Percentiles rank a stretch among this genome's conserved stretches.
Conservation (phyloP, 176 grass and related monocot species). For the Pontederia paniculata region DNA sequence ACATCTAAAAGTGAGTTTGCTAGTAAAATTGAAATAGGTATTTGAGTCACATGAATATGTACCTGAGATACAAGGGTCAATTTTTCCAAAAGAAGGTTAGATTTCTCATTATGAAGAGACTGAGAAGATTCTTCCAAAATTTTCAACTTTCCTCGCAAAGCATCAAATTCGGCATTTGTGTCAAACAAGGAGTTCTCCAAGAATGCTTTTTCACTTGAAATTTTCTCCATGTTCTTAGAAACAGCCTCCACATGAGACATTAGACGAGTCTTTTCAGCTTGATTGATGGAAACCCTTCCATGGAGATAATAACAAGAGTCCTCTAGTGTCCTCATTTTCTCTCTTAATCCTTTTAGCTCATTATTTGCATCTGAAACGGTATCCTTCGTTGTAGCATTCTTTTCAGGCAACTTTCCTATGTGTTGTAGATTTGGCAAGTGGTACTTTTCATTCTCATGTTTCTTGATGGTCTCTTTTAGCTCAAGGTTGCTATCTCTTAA, state of each 20-base stretch:
- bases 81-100: conserved; percentile 52
- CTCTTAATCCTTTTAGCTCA: conserved; percentile 47
- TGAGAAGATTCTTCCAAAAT: conserved; percentile 43
- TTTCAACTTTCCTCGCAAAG: conserved; percentile 57
- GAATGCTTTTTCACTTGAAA: conserved; percentile 58
- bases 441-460: conserved; percentile 42
- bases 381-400: conserved; percentile 49
- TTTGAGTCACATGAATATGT: not conserved
- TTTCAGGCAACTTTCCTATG: conserved; percentile 55
- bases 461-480: conserved; percentile 66
- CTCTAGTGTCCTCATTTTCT: conserved; percentile 48
- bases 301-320: conserved; percentile 52
- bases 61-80: conserved; percentile 57
- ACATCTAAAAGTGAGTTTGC: not conserved
- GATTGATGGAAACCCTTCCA: conserved; percentile 42
- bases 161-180: conserved; percentile 50
- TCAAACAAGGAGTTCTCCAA: conserved; percentile 74
- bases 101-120: conserved; percentile 49
- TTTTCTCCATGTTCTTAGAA: conserved; percentile 65
- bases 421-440: conserved; percentile 65
- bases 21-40: not conserved
- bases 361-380: conserved; percentile 40
- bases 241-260: conserved; percentile 40
- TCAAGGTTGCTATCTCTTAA: conserved; percentile 58
- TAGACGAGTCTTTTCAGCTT: conserved; percentile 48